Conservation (phyloP, 371 early-diverging fungal genomes). For the Apophysomyces variabilis region DNA sequence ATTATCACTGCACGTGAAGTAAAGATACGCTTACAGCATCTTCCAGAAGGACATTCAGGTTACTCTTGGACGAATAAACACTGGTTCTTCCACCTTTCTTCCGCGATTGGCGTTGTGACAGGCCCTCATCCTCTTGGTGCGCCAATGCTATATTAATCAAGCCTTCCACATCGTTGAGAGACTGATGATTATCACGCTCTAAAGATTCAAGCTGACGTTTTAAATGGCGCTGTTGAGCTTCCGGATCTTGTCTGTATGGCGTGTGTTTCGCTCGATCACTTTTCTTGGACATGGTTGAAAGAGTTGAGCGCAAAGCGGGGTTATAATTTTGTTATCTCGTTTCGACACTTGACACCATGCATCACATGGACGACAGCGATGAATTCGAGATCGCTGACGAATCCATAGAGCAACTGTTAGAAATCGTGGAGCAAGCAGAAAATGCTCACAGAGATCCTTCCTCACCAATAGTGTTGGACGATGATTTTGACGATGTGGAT, state of each 20-base stretch:
- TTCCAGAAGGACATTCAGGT: constrained; percentile 56
- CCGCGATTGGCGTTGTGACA: constrained; percentile 29
- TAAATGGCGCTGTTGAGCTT: constrained; percentile 51
- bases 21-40: constrained; percentile 48
- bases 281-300: constrained; percentile 19
- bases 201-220: constrained; percentile 65
- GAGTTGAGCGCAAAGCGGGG: background rate
- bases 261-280: constrained; percentile 27
- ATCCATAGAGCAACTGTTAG: background rate
- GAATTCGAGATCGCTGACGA: constrained; percentile 12
- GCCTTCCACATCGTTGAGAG: constrained; percentile 61
- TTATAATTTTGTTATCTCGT: background rate
- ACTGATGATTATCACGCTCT: constrained; percentile 67
- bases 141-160: constrained; percentile 56
- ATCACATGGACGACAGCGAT: constrained; percentile 7
- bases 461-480: constrained; percentile 15
- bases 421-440: background rate
- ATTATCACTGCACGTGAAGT: background rate
- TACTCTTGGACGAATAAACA: constrained; percentile 53
- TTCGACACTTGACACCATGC: background rate
- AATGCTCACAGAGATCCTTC: background rate
- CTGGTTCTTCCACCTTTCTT: constrained; percentile 33
- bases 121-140: constrained; percentile 38
- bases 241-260: constrained; percentile 35
- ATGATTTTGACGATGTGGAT: constrained; percentile 25